Conservation (phyloP, 2,329 filamentous ascomycete genomes). For the Fusarium avenaceum region DNA sequence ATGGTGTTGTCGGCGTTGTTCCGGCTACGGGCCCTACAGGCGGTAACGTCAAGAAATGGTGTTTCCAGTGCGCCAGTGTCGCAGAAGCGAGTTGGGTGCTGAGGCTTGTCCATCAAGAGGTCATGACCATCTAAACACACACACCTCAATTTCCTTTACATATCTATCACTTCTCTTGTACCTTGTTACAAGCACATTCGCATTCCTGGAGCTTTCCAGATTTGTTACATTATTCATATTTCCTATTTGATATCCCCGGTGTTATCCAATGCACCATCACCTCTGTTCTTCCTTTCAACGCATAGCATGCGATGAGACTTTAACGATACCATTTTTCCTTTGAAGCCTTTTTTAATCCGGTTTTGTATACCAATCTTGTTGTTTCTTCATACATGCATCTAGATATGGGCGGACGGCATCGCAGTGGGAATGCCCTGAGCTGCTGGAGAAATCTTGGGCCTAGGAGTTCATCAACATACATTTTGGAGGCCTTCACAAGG, state of each 20-base stretch:
- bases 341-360: constrained; percentile 25
- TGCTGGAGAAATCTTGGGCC: constrained; percentile 15
- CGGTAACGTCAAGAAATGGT: constrained; percentile 73
- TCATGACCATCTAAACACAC: constrained; percentile 55
- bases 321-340: constrained; percentile 41
- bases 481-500: constrained; percentile 12
- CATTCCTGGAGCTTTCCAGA: constrained; percentile 1
- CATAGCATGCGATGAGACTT: constrained; percentile 17
- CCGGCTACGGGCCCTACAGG: constrained; percentile 65
- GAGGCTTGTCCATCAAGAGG: constrained; percentile 69
- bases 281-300: constrained; percentile 23
- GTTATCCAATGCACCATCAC: constrained; percentile 31
- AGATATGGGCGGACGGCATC: constrained; percentile 46
- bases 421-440: constrained; percentile 22
- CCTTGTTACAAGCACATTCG: constrained; percentile 22
- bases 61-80: constrained; percentile 70
- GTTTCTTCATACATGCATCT: constrained; percentile 41
- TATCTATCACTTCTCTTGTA: constrained; percentile 15
- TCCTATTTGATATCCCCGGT: constrained; percentile 47
- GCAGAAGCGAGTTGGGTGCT: constrained; percentile 69
- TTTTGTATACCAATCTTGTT: constrained; percentile 32
- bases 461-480: constrained; percentile 19
- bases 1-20: constrained; percentile 66
- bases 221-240: constrained; percentile 24
- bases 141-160: constrained; percentile 6